Evolutionary conservation across 2,329 filamentous ascomycete species (phyloP), one percentile per base, ranked within the genome.

Genomic region (Nemania diffusa): DNA sequence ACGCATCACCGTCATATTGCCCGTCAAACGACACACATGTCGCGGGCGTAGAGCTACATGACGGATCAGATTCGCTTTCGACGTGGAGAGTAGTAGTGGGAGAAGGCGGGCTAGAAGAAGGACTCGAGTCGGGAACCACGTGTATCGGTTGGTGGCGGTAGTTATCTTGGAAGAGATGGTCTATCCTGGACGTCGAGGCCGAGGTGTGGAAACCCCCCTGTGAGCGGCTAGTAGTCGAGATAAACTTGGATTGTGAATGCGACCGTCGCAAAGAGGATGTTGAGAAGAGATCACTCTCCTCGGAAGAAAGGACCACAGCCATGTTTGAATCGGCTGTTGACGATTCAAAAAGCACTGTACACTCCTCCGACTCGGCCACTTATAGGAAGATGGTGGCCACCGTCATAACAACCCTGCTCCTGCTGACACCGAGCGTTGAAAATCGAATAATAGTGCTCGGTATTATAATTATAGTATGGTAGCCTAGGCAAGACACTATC

Each of bases 21-120:
- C 84, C 87, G 62, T 87, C 84, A 62, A 91, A 79, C 13, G 89
- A 91, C 62, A 90, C 79, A 71, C 86, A 90, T 73, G 88, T 90
- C 20, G 86, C 85, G 4, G 89, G 86, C 2, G 89, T 91, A 1
- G 90, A 91, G 26, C 84, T 82, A 75, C 84, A 87, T 1, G 89
- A 90, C 4, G 85, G 84, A 63, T 84, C 81, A 24, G 81, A 60
- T 52, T 70, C 88, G 76, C 81, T 87, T 69, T 87, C 86, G 62
- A 80, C 81, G 62, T 84, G 83, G 40, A 83, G 69, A 15, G 84
- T 83, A 60, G 84, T 83, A 60, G 81, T 82, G 27, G 88, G 87
- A 34, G 87, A 89, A 0, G 87, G 87, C n/a, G 85, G 82, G 2
- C 82, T 79, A 2, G 87, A 88, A 2, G 86, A 88, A 11, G 80